Percentiles rank a stretch among this genome's conserved stretches.
Conservation (phyloP, 2,329 filamentous ascomycete genomes). For the Diaporthe citri region DNA sequence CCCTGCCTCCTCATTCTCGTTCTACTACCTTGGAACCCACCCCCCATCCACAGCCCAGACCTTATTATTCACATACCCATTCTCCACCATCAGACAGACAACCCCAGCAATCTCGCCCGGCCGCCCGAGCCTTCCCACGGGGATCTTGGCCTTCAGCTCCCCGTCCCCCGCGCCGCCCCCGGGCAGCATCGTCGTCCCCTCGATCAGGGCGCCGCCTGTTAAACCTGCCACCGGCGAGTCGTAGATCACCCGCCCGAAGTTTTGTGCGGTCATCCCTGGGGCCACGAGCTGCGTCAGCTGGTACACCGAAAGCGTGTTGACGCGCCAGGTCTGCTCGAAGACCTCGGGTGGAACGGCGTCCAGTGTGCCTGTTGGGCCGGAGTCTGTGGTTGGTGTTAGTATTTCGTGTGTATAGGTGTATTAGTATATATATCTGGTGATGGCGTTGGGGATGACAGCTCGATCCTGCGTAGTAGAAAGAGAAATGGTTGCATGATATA, state of each 20-base stretch:
- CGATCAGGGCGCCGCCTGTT: slow-evolving; percentile 36
- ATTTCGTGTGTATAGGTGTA: neutral
- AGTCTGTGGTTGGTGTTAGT: neutral
- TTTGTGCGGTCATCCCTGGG: slow-evolving; percentile 12
- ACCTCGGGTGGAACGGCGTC: slow-evolving; percentile 1
- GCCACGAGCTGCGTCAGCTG: slow-evolving; percentile 33
- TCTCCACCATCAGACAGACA: slow-evolving; percentile 33
- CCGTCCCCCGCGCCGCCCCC: neutral
- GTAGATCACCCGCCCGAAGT: slow-evolving; percentile 34
- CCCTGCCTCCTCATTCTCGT: neutral
- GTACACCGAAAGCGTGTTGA: slow-evolving; percentile 31
- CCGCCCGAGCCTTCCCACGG: slow-evolving; percentile 29
- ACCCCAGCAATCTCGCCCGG: slow-evolving; percentile 35
- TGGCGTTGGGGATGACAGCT: too few relatives aligned
- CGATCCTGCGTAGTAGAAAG: too few relatives aligned
- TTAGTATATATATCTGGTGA: neutral
- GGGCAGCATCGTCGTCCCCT: slow-evolving; percentile 35
- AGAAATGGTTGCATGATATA: neutral
- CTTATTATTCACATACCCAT: slow-evolving; percentile 35
- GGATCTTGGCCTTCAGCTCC: slow-evolving; percentile 7
- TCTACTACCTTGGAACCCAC: slow-evolving; percentile 20
- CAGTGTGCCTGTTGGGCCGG: slow-evolving; percentile 32
- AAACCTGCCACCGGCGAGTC: slow-evolving; percentile 34
- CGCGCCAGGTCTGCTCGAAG: slow-evolving; percentile 37
- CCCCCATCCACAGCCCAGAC: slow-evolving; percentile 37